Conservation (phyloP, 495 filamentous ascomycete species). For the Aspergillus homomorphus region DNA sequence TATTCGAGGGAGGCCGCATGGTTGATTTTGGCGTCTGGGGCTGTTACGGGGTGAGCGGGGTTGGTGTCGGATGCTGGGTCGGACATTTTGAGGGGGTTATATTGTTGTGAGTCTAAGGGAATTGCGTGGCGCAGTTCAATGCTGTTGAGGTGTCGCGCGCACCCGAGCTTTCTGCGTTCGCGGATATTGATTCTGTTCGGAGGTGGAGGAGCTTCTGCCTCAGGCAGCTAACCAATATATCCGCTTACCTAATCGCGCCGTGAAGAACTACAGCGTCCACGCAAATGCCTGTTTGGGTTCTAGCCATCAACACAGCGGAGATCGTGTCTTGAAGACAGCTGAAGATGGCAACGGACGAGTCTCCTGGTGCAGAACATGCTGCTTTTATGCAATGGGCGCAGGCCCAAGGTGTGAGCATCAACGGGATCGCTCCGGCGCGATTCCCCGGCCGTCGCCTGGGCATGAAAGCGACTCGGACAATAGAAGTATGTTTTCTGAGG, state of each 20-base stretch:
- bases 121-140: no score
- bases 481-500: conserved; percentile 61
- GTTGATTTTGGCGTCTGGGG: conserved; percentile 34
- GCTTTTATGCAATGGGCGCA: conserved; percentile 56
- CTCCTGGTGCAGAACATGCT: conserved; percentile 30
- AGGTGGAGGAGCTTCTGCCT: not conserved
- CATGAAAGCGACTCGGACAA: conserved; percentile 57
- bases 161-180: no score
- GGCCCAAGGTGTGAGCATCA: conserved; percentile 49
- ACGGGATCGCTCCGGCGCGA: conserved; percentile 51
- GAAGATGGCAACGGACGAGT: conserved; percentile 5
- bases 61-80: not conserved
- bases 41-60: not conserved
- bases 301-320: not conserved
- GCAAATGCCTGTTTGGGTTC: not conserved
- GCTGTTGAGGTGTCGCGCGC: no score
- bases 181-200: no score
- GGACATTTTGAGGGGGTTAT: not conserved
- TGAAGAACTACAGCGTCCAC: conserved; percentile 1
- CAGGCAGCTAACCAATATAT: not conserved
- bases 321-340: not conserved
- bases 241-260: conserved; percentile 4
- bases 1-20: conserved; percentile 52
- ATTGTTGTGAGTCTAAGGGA: no score
- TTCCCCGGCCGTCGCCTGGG: conserved; percentile 66